Conservation (phyloP, 129 eudicot genomes). For the Dittrichia graveolens region DNA sequence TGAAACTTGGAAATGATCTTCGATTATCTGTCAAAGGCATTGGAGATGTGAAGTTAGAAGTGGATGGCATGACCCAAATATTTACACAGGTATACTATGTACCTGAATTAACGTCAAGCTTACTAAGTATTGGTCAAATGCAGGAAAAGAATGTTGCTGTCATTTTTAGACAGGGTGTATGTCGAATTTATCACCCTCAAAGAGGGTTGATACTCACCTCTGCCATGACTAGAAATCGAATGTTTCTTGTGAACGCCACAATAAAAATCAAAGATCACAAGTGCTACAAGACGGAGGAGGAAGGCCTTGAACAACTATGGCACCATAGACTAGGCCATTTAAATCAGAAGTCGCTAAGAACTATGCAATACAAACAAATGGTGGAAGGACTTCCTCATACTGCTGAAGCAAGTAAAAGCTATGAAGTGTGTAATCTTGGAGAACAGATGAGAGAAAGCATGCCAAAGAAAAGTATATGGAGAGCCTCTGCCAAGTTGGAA, state of each 20-base stretch:
- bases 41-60: not conserved
- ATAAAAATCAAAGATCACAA: not conserved
- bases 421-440: not conserved
- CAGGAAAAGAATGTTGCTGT: not conserved
- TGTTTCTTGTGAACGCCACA: not conserved
- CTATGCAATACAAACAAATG: not conserved
- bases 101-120: not conserved
- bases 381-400: not conserved
- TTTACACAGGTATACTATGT: not conserved
- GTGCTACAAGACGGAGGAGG: not conserved
- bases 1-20: slow-evolving; percentile 5
- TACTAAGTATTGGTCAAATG: slow-evolving; percentile 2
- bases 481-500: not conserved
- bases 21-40: not conserved
- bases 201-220: not conserved
- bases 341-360: not conserved
- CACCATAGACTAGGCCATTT: not conserved
- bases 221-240: not conserved
- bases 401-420: not conserved
- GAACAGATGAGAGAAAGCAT: not conserved
- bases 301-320: not conserved
- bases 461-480: not conserved
- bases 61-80: not conserved
- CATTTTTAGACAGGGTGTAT: not conserved
- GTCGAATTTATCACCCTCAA: not conserved